Base-by-base conservation (phyloP, 169 alveolate species). In the Eimeria brunetti region DNA sequence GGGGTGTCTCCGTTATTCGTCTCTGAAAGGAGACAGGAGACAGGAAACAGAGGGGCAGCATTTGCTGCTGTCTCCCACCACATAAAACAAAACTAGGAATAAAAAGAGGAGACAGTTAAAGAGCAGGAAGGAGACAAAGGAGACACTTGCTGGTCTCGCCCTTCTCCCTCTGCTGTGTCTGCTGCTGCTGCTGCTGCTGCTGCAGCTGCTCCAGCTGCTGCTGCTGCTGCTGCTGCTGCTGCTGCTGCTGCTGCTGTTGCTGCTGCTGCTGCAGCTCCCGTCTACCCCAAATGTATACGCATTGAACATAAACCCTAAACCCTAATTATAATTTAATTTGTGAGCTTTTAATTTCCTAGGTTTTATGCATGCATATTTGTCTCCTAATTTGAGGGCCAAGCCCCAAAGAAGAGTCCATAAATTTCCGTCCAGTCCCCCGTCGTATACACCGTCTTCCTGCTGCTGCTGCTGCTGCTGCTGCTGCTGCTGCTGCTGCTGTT, bases 401-500 rank as follows among this genome's bases (percentile, higher is more conserved):
- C 27, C 11, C 90, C 90, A 53, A 81, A 81, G 73, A 81, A 81
- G 20, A 81, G 58, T 20, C 24, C 73, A n/a, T 81, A 81, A 33
- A 81, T 81, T 12, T 81, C 90, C 30, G 1, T 33, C 90, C 90
- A 81, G 41, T 36, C 12, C 1, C 27, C 75, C 11, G 90, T 49
- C 2, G 7, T 2, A 53, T 24, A 81, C 1, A 81, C 14, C 2
- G 9, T 49, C 51, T 11, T 78, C 9, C 12, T 36, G 22, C 33
- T 36, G 81, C 81, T 38, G 49, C 81, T 71, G 38, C 78, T 67
- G 78, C 78, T 67, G 78, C 78, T 67, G 78, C 44, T 67, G 78
- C 78, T 67, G 78, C 44, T 67, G 78, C 78, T 67, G 78, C 78
- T 67, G 78, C 78, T 67, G 78, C 78, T n/a, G 44, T 4, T 67